A percentile compares a stretch with the other conserved stretches of the same genome.
Evolutionary conservation across 257 asterid genomes (phyloP).

Genomic region (Datura wrightii): DNA sequence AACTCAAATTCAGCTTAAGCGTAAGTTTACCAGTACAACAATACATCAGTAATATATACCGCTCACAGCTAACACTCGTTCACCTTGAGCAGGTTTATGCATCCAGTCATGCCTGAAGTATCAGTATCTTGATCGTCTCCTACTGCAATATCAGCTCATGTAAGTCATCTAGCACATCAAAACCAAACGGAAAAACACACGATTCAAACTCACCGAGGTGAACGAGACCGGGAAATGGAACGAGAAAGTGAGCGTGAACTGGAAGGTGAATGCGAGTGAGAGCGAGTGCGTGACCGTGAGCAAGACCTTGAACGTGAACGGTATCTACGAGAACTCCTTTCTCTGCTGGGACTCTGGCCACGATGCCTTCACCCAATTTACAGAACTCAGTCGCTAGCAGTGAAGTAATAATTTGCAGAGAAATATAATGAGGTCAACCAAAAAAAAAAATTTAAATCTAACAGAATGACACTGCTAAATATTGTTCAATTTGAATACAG

Average conservation of each 20-base stretch:
- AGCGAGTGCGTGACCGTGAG: slow-evolving; percentile 49
- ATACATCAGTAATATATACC: background rate
- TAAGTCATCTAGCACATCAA: background rate
- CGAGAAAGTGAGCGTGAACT: slow-evolving; percentile 60
- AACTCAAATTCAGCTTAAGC: background rate
- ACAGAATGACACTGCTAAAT: slow-evolving; percentile 8
- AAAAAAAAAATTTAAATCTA: background rate
- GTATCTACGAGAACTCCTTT: slow-evolving; percentile 56
- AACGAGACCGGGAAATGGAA: slow-evolving; percentile 51
- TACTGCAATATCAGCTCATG: slow-evolving; percentile 48
- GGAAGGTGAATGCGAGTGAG: slow-evolving; percentile 50
- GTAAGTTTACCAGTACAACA: background rate
- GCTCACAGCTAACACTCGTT: slow-evolving; percentile 10
- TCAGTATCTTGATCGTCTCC: slow-evolving; percentile 68
- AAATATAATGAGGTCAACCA: background rate
- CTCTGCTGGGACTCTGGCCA: slow-evolving; percentile 78
- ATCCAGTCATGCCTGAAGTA: slow-evolving; percentile 10
- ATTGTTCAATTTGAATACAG: slow-evolving; percentile 14
- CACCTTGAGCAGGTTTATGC: background rate
- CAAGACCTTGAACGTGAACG: slow-evolving; percentile 53
- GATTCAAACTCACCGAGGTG: slow-evolving; percentile 63
- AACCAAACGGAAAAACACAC: background rate
- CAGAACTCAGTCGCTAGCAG: background rate
- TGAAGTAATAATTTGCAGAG: background rate
- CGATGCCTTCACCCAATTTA: slow-evolving; percentile 51